Conservation (phyloP, 352 stramenopile species). For the Phytopythium ostracodes region DNA sequence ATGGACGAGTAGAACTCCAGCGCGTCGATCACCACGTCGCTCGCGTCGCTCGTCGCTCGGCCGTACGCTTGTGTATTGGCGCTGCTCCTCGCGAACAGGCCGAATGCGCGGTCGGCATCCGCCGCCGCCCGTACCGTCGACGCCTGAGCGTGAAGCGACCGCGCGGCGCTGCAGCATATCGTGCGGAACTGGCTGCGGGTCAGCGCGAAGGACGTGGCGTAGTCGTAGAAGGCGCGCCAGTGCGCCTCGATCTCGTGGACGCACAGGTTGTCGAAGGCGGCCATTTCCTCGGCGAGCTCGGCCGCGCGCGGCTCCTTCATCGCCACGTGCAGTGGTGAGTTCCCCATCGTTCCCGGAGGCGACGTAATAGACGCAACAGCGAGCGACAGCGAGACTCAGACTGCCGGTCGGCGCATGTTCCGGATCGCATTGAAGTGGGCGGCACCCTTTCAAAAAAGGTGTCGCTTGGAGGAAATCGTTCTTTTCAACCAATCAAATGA, state of each 20-base stretch:
- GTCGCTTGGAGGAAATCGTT: background rate
- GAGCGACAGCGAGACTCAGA: background rate
- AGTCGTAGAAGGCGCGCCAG: conserved; percentile 84
- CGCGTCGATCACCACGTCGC: conserved; percentile 45
- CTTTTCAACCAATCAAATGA: conserved; percentile 21
- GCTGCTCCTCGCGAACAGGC: conserved; percentile 31
- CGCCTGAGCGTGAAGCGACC: conserved; percentile 29
- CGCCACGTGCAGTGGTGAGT: conserved; percentile 46
- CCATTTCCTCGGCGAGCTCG: conserved; percentile 49
- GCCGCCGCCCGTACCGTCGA: conserved; percentile 35
- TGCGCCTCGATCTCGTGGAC: conserved; percentile 71
- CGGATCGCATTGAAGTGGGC: conserved; percentile 2
- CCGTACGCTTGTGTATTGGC: background rate
- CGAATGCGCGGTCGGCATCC: conserved; percentile 53
- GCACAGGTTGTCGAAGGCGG: conserved; percentile 73
- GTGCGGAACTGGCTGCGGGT: conserved; percentile 49
- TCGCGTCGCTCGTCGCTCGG: background rate
- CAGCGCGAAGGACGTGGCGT: conserved; percentile 65
- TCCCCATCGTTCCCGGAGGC: conserved; percentile 36
- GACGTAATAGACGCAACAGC: background rate
- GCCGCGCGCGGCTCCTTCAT: conserved; percentile 39
- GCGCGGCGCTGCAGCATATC: conserved; percentile 55
- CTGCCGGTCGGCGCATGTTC: background rate
- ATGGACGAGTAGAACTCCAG: conserved; percentile 79
- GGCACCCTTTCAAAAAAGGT: conserved; percentile 2